phyloP scores from a whole-genome alignment of 257 asterid species.

The Gentiana macrophylla region DNA sequence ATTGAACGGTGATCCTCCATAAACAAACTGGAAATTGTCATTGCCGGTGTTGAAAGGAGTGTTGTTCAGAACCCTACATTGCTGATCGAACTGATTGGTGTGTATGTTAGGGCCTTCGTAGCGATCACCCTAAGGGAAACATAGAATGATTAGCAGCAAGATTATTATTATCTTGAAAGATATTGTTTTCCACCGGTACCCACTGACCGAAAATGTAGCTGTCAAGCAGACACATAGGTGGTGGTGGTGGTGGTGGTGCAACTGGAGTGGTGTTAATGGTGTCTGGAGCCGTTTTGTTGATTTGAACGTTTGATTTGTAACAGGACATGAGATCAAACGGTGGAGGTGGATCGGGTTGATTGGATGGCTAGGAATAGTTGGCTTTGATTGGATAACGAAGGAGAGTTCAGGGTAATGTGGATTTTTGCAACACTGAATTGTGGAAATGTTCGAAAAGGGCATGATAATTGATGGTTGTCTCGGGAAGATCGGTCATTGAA shows the following conservation, averaged over 20 bases:
- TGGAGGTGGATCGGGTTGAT: conserved; percentile 15
- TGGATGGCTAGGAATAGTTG: conserved; percentile 6
- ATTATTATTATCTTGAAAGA: conserved; percentile 18
- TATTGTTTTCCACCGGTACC: conserved; percentile 26
- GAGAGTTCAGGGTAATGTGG: conserved; percentile 13
- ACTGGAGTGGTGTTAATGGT: conserved; percentile 9
- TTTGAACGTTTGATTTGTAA: conserved; percentile 43
- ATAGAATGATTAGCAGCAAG: conserved; percentile 19
- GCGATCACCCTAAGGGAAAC: conserved; percentile 20
- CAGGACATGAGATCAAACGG: conserved; percentile 57
- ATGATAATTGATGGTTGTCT: conserved; percentile 66
- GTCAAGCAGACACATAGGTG: conserved; percentile 23
- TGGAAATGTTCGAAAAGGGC: conserved; percentile 33
- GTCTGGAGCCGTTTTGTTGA: conserved; percentile 19
- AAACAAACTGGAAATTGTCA: conserved; percentile 45
- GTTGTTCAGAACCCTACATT: conserved; percentile 22
- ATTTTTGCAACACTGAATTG: conserved; percentile 36
- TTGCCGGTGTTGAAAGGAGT: conserved; percentile 25
- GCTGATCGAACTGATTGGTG: conserved; percentile 30
- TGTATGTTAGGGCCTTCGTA: conserved; percentile 17
- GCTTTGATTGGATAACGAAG: conserved; percentile 27
- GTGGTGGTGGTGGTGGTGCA: conserved; percentile 22
- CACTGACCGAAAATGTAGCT: conserved; percentile 34
- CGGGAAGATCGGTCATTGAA: conserved; percentile 47
- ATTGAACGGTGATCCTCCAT: conserved; percentile 35